Conservation (phyloP, 1,284 basidiomycete genomes). For the Gastroboletus turbinatus region DNA sequence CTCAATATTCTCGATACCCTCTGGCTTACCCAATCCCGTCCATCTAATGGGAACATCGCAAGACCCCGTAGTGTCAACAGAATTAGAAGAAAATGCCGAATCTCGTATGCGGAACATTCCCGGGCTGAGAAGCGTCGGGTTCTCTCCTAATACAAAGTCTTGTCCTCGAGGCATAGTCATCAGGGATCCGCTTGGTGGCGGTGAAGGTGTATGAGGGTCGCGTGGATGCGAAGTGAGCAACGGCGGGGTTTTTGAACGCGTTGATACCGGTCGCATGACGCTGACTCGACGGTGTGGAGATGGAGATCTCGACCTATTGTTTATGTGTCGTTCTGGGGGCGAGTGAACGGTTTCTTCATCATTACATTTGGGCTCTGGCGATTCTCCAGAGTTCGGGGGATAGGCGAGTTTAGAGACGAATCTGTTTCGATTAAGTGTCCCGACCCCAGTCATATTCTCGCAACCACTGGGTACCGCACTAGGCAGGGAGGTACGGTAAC, state of each 20-base stretch:
- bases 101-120: conserved; percentile 50
- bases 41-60: conserved; percentile 52
- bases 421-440: conserved; percentile 39
- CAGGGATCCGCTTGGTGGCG: conserved; percentile 17
- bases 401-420: conserved; percentile 24
- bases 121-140: conserved; percentile 41
- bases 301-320: conserved; percentile 25
- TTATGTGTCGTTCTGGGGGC: conserved; percentile 15
- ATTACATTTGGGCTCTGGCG: conserved; percentile 7
- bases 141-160: conserved; percentile 27
- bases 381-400: conserved; percentile 11
- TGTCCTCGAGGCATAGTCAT: conserved; percentile 17
- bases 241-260: conserved; percentile 37
- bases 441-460: conserved; percentile 64
- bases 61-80: conserved; percentile 39
- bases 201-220: conserved; percentile 28
- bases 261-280: conserved; percentile 30
- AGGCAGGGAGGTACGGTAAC: conserved; percentile 45
- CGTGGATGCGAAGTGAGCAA: conserved; percentile 30
- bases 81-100: conserved; percentile 49
- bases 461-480: conserved; percentile 50
- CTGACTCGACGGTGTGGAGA: conserved; percentile 30
- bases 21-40: conserved; percentile 43
- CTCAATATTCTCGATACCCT: conserved; percentile 32
- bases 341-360: conserved; percentile 16